Base-by-base conservation (phyloP, 1,284 basidiomycete genomes). In the Ustilago loliicola region DNA sequence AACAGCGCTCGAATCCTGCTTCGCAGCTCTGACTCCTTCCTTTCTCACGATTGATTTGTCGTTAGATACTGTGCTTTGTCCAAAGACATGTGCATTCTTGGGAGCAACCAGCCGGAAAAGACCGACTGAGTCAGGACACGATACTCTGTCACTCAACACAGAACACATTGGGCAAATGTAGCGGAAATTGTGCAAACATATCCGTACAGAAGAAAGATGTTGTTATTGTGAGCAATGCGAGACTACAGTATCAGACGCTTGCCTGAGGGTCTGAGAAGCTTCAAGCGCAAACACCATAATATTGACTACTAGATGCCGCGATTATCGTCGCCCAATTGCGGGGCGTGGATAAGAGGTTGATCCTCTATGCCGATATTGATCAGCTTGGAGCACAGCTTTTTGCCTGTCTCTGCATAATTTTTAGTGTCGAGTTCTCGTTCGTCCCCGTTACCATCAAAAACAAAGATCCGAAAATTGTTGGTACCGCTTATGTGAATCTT, bases 391-490 rank as follows among this genome's bases (percentile, higher is more conserved):
- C 68, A 70, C 4, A 70, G 40, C 0, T 38, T 34, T 52, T 64
- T 70, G 9, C 62, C 62, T 3, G 68, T 64, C 23, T 57, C 32
- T 0, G 1, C 3, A 25, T 53, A 36, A 17, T 61, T 2, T 19
- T 29, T 1, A 0, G 68, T 70, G 21, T 70, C 68, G 10, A 70
- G 30, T 15, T 70, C 67, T 21, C 57, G 45, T 15, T 61, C 48
- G 6, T 57, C 11, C 1, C 36, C 52, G 7, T 52, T 21, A 2
- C 53, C 59, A 7, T 54, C 58, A 3, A 38, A 47, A 11, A 57
- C 58, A 15, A 53, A 63, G 30, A 60, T 64, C 5, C 67, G 52
- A 19, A 6, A 17, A 15, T 38, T 7, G 1, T 27, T 15, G 0
- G 3, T 3, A 21, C 47, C 53, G 30, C n/a, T 29, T 8, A 70